phyloP scores from a whole-genome alignment of 345 rosid genomes.

The Salix dunnii region DNA sequence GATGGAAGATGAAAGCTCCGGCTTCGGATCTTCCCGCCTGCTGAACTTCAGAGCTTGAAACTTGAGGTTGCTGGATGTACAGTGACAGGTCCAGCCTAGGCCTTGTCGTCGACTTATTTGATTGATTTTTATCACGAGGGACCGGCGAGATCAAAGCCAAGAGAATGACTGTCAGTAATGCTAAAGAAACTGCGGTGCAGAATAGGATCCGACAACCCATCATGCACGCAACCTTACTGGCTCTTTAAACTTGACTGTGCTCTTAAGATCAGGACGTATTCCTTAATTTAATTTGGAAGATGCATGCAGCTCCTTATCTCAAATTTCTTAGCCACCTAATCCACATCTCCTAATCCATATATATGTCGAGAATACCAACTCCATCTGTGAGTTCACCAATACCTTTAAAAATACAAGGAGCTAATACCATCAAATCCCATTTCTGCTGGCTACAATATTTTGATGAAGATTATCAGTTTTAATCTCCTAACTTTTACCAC shows the following conservation, averaged over 20 bases:
- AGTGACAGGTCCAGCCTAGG: conserved; percentile 67
- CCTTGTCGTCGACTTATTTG: conserved; percentile 10
- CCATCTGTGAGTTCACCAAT: background rate
- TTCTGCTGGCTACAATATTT: too few relatives aligned
- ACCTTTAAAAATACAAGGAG: background rate
- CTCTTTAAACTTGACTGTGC: background rate
- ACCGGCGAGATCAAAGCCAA: conserved; percentile 55
- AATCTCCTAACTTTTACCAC: too few relatives aligned
- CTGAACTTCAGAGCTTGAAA: conserved; percentile 17
- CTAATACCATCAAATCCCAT: too few relatives aligned
- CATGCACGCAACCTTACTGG: conserved; percentile 4
- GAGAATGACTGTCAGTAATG: conserved; percentile 50
- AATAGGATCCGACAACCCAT: conserved; percentile 65
- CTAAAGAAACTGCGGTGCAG: conserved; percentile 45
- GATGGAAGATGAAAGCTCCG: conserved; percentile 64
- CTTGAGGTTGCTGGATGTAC: conserved; percentile 59
- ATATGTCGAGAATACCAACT: background rate
- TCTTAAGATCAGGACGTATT: background rate
- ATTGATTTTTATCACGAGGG: conserved; percentile 23
- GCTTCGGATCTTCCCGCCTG: conserved; percentile 6
- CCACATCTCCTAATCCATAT: conserved; percentile 30
- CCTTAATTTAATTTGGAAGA: background rate
- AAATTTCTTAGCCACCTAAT: conserved; percentile 32
- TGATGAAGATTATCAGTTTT: too few relatives aligned
- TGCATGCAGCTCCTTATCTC: background rate